Evolutionary conservation across 495 filamentous ascomycete genomes (phyloP).

Genomic region (Symbiotaphrina buchneri): DNA sequence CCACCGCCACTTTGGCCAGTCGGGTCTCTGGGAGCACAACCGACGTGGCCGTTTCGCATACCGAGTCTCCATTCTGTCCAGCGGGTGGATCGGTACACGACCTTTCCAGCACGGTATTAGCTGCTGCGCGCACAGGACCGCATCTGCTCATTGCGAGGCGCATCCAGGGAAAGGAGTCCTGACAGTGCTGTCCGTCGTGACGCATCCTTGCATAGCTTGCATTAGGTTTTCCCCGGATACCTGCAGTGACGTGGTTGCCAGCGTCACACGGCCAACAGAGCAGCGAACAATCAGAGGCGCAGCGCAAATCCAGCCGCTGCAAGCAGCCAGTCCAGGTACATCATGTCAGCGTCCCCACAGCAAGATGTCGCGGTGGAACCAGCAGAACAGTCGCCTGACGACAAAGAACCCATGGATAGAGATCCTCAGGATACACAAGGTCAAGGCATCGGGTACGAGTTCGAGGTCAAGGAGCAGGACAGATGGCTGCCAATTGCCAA

Average conservation of each 20-base stretch:
- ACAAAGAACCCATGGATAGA: conserved; percentile 49
- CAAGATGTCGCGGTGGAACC: conserved; percentile 78
- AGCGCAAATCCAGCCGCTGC: conserved; percentile 23
- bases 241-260: conserved; percentile 14
- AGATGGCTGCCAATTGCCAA: conserved; percentile 99
- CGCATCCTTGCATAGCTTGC: conserved; percentile 3
- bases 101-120: no score
- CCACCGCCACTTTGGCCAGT: conserved; percentile 1
- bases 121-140: no score
- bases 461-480: conserved; percentile 99
- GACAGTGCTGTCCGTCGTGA: no score
- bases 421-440: conserved; percentile 37
- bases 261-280: conserved; percentile 3
- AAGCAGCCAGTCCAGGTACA: conserved; percentile 37
- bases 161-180: no score
- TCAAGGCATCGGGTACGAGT: conserved; percentile 59
- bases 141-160: no score
- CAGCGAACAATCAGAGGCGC: conserved; percentile 10
- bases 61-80: no score
- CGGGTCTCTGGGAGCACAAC: no score
- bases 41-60: no score
- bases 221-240: neutral
- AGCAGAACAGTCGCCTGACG: conserved; percentile 82
- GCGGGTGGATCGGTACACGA: no score
- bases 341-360: conserved; percentile 84